Percentiles rank a stretch among this genome's conserved stretches.
Conservation (phyloP, 192 early-diverging fungal genomes). For the Neocallimastix lanati region DNA sequence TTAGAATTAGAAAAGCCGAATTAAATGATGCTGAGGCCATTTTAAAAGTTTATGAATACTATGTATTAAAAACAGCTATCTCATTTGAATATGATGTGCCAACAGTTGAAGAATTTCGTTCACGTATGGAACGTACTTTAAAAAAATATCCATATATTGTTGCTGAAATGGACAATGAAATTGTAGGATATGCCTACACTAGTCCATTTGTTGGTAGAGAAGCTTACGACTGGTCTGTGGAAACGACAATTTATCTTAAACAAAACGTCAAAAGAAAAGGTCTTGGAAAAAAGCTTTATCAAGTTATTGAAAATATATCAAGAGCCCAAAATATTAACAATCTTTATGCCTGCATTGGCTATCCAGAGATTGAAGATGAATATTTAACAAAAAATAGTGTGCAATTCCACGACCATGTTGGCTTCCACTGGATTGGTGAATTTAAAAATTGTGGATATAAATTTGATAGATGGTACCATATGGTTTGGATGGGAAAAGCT, state of each 20-base stretch:
- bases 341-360: not conserved
- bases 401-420: not conserved
- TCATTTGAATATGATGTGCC: not conserved
- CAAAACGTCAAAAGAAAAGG: not conserved
- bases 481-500: not conserved
- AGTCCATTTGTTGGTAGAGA: not conserved
- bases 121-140: not conserved
- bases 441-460: not conserved
- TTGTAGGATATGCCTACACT: not conserved
- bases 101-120: not conserved
- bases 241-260: not conserved
- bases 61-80: not conserved
- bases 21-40: not conserved
- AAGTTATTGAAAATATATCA: not conserved
- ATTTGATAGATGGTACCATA: not conserved
- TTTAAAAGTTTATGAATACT: not conserved
- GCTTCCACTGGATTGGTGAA: not conserved
- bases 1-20: not conserved
- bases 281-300: not conserved
- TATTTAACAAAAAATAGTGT: not conserved
- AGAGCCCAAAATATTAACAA: not conserved
- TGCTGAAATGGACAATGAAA: not conserved
- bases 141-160: not conserved
- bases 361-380: not conserved
- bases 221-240: not conserved